phyloP scores from a whole-genome alignment of 345 rosid genomes.

The Dipteronia sinensis region DNA sequence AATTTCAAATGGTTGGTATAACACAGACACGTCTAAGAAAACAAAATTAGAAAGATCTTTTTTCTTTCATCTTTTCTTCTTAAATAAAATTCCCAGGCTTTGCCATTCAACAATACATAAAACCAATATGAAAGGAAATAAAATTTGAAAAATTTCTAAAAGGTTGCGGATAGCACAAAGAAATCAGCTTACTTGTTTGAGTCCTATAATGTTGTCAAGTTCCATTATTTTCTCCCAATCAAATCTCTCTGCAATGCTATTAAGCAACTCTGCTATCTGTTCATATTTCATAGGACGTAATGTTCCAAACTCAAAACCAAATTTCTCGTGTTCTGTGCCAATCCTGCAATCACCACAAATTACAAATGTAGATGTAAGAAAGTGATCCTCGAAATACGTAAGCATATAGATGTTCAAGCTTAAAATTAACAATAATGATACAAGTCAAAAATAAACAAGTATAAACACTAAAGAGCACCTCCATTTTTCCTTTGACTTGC shows the following conservation, averaged over 20 bases:
- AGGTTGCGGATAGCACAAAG: background rate
- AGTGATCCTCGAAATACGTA: background rate
- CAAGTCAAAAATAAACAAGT: background rate
- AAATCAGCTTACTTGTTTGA: constrained; percentile 68
- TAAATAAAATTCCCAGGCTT: background rate
- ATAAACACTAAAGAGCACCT: constrained; percentile 45
- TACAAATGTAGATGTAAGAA: background rate
- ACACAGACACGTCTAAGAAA: background rate
- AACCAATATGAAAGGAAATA: background rate
- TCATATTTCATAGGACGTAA: constrained; percentile 89
- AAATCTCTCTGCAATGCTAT: constrained; percentile 97
- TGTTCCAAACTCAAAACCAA: constrained; percentile 85
- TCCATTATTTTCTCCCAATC: constrained; percentile 98
- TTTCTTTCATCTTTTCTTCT: background rate
- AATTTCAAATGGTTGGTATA: background rate
- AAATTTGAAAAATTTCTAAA: background rate
- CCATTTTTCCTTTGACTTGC: constrained; percentile 94
- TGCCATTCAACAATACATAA: background rate
- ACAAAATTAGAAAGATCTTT: background rate
- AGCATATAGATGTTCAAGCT: background rate
- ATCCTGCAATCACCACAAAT: constrained; percentile 56
- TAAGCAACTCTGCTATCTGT: constrained; percentile 87
- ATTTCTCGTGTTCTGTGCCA: constrained; percentile 99
- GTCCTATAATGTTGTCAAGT: constrained; percentile 85
- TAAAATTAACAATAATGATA: background rate